Percentiles rank a stretch among this genome's conserved stretches.
Evolutionary conservation across 2,329 filamentous ascomycete genomes (phyloP).

Genomic region (Epichloe bromicola): DNA sequence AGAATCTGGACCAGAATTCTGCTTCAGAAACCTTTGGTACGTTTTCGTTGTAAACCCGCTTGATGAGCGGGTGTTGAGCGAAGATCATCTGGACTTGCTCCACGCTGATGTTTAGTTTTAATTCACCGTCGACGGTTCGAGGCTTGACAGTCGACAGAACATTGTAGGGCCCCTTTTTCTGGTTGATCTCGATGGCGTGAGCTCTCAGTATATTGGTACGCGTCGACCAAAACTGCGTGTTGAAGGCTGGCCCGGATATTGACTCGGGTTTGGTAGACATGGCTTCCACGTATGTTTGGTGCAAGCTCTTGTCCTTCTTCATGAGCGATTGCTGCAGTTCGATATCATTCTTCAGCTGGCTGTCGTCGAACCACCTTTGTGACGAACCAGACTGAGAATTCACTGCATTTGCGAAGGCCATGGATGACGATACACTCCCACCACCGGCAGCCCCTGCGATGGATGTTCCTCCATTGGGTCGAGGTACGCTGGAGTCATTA

Average conservation of each 20-base stretch:
- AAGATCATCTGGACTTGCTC: constrained; percentile 93
- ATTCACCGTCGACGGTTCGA: constrained; percentile 33
- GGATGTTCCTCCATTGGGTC: constrained; percentile 24
- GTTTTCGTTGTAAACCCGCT: constrained; percentile 83
- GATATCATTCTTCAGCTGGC: constrained; percentile 61
- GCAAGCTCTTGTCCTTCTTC: constrained; percentile 61
- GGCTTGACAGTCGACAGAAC: constrained; percentile 84
- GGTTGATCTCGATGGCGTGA: constrained; percentile 77
- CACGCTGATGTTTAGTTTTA: constrained; percentile 72
- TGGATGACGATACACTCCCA: constrained; percentile 48
- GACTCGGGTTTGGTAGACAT: constrained; percentile 71
- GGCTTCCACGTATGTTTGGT: constrained; percentile 79
- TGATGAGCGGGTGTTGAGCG: constrained; percentile 80
- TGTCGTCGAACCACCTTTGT: constrained; percentile 64
- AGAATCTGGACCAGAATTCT: constrained; percentile 90
- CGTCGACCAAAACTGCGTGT: constrained; percentile 88
- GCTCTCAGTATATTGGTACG: constrained; percentile 75
- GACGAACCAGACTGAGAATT: constrained; percentile 40
- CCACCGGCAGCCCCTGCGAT: constrained; percentile 15
- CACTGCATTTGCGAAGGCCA: constrained; percentile 65
- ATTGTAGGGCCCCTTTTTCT: constrained; percentile 84
- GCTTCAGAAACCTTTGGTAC: constrained; percentile 68
- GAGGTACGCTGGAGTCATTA: constrained; percentile 37
- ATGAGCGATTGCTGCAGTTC: constrained; percentile 80
- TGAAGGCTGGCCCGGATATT: constrained; percentile 69